A percentile compares a stretch with the other conserved stretches of the same genome.
These are phyloP conservation scores for Stagonosporopsis cucurbitacearum DNA, from an alignment of 2,329 filamentous ascomycete species.

Conservation along the genomic window DNA sequence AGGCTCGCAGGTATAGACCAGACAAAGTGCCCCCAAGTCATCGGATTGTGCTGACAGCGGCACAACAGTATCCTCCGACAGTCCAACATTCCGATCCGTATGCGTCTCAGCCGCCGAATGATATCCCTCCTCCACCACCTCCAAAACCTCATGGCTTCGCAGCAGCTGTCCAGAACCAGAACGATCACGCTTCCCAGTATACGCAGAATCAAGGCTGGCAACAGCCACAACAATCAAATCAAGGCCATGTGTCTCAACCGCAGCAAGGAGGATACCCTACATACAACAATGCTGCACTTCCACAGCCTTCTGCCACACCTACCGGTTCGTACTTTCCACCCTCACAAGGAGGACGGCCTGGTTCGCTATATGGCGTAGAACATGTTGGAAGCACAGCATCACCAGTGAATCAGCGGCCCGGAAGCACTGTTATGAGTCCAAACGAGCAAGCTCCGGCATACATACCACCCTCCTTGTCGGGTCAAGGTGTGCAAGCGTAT, in stretches of 20 bases:
- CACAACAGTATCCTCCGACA: background rate
- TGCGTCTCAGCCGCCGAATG: constrained; percentile 33
- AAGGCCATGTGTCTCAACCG: constrained; percentile 26
- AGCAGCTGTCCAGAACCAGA: constrained; percentile 30
- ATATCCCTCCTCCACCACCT: constrained; percentile 45
- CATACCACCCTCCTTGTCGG: constrained; percentile 41
- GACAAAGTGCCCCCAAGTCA: background rate
- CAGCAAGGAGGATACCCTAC: constrained; percentile 38
- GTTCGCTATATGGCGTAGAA: constrained; percentile 39
- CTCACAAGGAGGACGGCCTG: constrained; percentile 34
- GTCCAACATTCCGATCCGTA: constrained; percentile 27
- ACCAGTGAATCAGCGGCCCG: constrained; percentile 27
- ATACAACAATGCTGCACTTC: constrained; percentile 38
- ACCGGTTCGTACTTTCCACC: constrained; percentile 43
- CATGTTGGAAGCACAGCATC: constrained; percentile 29
- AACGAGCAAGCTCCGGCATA: constrained; percentile 45
- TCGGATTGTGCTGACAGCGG: background rate
- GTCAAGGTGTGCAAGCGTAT: constrained; percentile 45
- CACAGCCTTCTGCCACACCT: constrained; percentile 39
- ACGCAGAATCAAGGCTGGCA: constrained; percentile 22
- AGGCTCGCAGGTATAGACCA: constrained; percentile 23
- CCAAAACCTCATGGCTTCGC: constrained; percentile 46
- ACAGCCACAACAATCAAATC: constrained; percentile 29
- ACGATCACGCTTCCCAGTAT: constrained; percentile 15
- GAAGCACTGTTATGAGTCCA: constrained; percentile 35